phyloP scores from a whole-genome alignment of 306 rosid species.

The Sechiopsis laciniata region DNA sequence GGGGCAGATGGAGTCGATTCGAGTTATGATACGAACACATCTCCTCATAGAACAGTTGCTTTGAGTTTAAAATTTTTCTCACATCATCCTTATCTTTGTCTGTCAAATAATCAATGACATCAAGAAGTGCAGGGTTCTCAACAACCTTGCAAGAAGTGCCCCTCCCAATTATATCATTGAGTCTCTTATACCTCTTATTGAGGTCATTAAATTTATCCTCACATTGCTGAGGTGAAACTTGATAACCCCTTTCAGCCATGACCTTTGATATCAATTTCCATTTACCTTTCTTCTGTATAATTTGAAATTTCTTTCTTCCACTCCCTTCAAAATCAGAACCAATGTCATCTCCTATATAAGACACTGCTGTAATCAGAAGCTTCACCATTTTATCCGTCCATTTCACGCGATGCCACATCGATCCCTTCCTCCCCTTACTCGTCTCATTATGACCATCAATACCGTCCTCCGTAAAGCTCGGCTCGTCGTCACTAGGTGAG shows the following conservation, averaged over 20 bases:
- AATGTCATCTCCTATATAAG: conserved; percentile 70
- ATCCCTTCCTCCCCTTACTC: conserved; percentile 54
- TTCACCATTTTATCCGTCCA: conserved; percentile 94
- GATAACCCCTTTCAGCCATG: conserved; percentile 81
- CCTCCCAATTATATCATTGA: conserved; percentile 82
- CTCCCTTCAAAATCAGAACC: conserved; percentile 40
- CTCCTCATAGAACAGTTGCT: conserved; percentile 81
- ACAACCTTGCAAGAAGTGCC: conserved; percentile 91
- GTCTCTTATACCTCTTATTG: conserved; percentile 79
- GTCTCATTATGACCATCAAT: conserved; percentile 51
- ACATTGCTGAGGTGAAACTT: conserved; percentile 92
- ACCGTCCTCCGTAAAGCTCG: conserved; percentile 58
- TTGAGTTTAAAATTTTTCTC: conserved; percentile 72
- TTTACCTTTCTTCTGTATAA: conserved; percentile 79
- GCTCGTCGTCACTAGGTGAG: conserved; percentile 73
- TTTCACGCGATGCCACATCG: conserved; percentile 77
- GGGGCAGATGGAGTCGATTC: conserved; percentile 85
- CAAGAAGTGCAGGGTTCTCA: conserved; percentile 73
- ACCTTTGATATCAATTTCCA: conserved; percentile 90
- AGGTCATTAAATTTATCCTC: conserved; percentile 96
- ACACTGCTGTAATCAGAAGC: conserved; percentile 80
- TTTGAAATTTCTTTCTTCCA: conserved; percentile 61
- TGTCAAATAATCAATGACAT: conserved; percentile 50
- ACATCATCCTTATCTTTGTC: conserved; percentile 85
- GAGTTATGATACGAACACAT: conserved; percentile 91